These are phyloP conservation scores for Xylaria sp. DNA, from an alignment of 2,329 filamentous ascomycete genomes.

Conservation along the genomic window DNA sequence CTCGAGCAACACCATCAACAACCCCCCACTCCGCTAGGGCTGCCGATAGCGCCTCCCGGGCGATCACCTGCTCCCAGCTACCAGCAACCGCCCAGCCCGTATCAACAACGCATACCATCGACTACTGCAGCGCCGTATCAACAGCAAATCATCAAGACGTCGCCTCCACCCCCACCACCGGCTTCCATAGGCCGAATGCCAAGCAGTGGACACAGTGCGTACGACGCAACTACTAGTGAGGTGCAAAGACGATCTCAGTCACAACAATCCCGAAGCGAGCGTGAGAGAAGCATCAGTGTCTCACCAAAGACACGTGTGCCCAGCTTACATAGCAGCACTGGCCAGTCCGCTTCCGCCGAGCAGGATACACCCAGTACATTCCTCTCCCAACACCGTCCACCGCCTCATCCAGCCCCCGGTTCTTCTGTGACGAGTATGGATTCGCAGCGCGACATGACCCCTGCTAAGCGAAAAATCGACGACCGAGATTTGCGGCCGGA, in stretches of 20 bases:
- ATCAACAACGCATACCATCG: constrained; percentile 46
- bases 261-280: constrained; percentile 53
- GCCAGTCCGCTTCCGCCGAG: constrained; percentile 26
- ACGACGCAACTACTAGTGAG: constrained; percentile 39
- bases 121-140: constrained; percentile 26
- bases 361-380: constrained; percentile 41
- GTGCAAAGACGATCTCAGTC: constrained; percentile 47
- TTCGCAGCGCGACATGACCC: constrained; percentile 35
- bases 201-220: constrained; percentile 39
- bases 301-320: constrained; percentile 69
- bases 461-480: constrained; percentile 46
- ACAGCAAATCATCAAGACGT: constrained; percentile 31
- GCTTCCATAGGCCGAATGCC: constrained; percentile 37
- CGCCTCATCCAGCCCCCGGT: constrained; percentile 16
- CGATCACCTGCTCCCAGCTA: constrained; percentile 40
- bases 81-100: constrained; percentile 54
- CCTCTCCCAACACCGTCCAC: constrained; percentile 24
- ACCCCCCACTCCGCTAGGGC: constrained; percentile 49
- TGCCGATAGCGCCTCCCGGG: constrained; percentile 42
- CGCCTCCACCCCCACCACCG: constrained; percentile 34
- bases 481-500: constrained; percentile 44
- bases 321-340: constrained; percentile 37
- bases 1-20: constrained; percentile 37
- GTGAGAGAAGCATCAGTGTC: constrained; percentile 66
- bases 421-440: constrained; percentile 32